Conservation (phyloP, 306 rosid genomes). For the Glycine latifolia region DNA sequence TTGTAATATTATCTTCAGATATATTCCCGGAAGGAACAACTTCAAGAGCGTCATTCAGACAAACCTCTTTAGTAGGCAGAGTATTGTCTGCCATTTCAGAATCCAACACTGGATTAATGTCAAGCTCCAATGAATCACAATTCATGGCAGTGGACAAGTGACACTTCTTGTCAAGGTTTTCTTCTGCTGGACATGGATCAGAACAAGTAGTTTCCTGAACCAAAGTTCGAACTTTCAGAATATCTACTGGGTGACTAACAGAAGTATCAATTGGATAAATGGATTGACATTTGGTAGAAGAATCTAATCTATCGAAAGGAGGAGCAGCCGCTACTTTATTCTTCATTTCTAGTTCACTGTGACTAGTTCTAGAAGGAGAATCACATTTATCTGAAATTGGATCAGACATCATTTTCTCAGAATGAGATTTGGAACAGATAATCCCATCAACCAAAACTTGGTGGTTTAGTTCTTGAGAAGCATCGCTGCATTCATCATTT, state of each 20-base stretch:
- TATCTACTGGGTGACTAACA: slow-evolving; percentile 45
- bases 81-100: slow-evolving; percentile 10
- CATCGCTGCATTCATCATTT: slow-evolving; percentile 56
- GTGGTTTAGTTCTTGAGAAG: slow-evolving; percentile 53
- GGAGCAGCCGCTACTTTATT: slow-evolving; percentile 27
- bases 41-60: slow-evolving; percentile 50
- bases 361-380: slow-evolving; percentile 47
- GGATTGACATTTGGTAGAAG: slow-evolving; percentile 45
- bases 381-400: slow-evolving; percentile 48
- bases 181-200: slow-evolving; percentile 42
- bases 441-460: slow-evolving; percentile 40
- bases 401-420: slow-evolving; percentile 48
- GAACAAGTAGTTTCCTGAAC: slow-evolving; percentile 46
- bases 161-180: slow-evolving; percentile 48
- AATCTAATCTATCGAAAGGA: slow-evolving; percentile 38
- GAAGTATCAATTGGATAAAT: slow-evolving; percentile 37
- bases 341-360: slow-evolving; percentile 25
- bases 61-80: slow-evolving; percentile 47
- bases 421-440: slow-evolving; percentile 48
- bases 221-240: slow-evolving; percentile 38
- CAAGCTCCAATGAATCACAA: slow-evolving; percentile 5
- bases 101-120: not conserved
- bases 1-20: slow-evolving; percentile 41
- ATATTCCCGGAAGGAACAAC: slow-evolving; percentile 49
- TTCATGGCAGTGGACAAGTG: slow-evolving; percentile 7